A percentile compares a stretch with the other conserved stretches of the same genome.
Evolutionary conservation across 306 rosid species (phyloP).

Genomic region (Prunus dulcis): DNA sequence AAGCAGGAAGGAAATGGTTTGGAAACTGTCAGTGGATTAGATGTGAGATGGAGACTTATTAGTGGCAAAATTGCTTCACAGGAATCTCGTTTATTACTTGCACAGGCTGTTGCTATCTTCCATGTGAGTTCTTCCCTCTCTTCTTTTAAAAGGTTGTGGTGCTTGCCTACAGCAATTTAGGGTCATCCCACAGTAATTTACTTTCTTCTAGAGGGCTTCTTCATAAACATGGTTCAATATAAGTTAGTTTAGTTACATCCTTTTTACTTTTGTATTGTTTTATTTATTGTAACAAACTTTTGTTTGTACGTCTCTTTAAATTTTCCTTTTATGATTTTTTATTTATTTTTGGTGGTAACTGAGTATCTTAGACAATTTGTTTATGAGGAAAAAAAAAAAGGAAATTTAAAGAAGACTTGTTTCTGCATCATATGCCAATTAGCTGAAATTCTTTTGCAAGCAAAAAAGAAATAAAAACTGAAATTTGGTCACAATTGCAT

Average conservation of each 20-base stretch:
- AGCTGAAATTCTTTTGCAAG: not conserved
- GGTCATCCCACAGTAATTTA: not conserved
- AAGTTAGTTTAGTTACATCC: not conserved
- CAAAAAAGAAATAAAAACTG: not conserved
- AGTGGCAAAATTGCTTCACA: conserved; percentile 85
- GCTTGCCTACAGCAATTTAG: not conserved
- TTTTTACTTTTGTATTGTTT: not conserved
- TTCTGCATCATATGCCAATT: not conserved
- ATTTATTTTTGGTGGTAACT: not conserved
- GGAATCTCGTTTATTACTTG: conserved; percentile 78
- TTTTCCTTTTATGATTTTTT: not conserved
- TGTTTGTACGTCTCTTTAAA: not conserved
- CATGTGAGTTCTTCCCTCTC: conserved; percentile 48
- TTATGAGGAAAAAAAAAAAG: not conserved
- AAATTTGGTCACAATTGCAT: not conserved
- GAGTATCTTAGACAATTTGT: not conserved
- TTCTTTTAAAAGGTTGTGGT: conserved; percentile 7
- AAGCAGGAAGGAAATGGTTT: conserved; percentile 61
- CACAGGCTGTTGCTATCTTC: conserved; percentile 83
- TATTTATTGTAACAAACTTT: not conserved
- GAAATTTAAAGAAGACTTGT: not conserved
- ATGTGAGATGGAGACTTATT: conserved; percentile 85
- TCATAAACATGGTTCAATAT: not conserved
- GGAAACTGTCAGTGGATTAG: conserved; percentile 50
- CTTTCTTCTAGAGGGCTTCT: not conserved